A percentile compares a stretch with the other conserved stretches of the same genome.
Conservation (phyloP, 345 rosid species). For the Murraya koenigii region DNA sequence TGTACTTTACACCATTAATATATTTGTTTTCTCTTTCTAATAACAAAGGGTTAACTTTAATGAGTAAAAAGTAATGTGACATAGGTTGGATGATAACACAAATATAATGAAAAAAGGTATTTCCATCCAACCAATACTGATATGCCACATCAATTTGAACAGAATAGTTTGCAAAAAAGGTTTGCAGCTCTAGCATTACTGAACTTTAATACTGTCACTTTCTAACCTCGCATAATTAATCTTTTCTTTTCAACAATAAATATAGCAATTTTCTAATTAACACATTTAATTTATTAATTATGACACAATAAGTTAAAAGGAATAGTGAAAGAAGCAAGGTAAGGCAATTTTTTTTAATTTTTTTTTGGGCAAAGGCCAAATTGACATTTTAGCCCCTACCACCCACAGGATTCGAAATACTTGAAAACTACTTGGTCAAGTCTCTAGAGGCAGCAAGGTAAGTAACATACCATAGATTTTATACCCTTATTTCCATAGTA, state of each 20-base stretch:
- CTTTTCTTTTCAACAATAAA: not conserved
- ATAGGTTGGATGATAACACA: not conserved
- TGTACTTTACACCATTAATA: not conserved
- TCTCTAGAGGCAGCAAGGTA: not conserved
- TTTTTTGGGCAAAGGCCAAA: too few relatives aligned
- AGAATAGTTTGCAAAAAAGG: not conserved
- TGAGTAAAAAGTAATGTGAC: not conserved
- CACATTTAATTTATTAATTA: not conserved
- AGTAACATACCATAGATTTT: slow-evolving; percentile 51
- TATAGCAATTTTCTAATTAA: not conserved
- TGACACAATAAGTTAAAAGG: not conserved
- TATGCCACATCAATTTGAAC: not conserved
- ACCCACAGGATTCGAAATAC: too few relatives aligned
- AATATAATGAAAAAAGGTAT: not conserved
- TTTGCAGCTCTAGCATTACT: not conserved
- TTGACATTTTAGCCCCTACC: too few relatives aligned
- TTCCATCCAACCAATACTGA: not conserved
- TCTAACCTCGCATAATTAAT: not conserved
- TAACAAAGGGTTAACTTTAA: too few relatives aligned
- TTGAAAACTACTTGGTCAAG: too few relatives aligned
- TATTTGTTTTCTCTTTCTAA: not conserved
- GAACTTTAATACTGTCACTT: not conserved
- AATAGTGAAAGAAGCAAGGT: not conserved
- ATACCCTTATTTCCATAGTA: slow-evolving; percentile 66
- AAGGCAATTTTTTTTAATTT: not conserved